Evolutionary conservation across 441 rosid genomes (phyloP).

Genomic region (Croton setiger): DNA sequence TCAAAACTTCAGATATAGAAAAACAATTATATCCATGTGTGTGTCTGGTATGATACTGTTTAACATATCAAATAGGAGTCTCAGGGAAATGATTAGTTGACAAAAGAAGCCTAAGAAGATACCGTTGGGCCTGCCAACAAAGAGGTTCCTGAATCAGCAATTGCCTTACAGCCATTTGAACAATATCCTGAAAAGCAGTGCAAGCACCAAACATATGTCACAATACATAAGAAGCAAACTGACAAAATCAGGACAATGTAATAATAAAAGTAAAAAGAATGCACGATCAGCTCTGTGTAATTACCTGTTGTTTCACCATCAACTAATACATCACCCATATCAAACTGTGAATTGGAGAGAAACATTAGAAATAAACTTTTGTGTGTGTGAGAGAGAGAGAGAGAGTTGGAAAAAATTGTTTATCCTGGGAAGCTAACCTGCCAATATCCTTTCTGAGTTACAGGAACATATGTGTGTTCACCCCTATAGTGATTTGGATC

Average conservation of each 20-base stretch:
- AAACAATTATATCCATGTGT: neutral
- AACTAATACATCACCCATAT: conserved; percentile 59
- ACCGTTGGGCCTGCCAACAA: conserved; percentile 82
- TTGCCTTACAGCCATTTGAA: conserved; percentile 60
- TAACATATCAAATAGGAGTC: neutral
- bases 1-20: conserved; percentile 1
- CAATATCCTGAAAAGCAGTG: conserved; percentile 58
- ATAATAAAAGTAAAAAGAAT: neutral
- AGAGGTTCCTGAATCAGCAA: conserved; percentile 89
- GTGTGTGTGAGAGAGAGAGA: neutral
- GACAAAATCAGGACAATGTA: neutral
- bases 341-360: conserved; percentile 36
- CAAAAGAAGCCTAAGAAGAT: conserved; percentile 13
- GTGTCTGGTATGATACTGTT: neutral
- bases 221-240: conserved; percentile 15
- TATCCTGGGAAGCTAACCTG: conserved; percentile 45
- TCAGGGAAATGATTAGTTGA: neutral
- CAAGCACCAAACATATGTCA: conserved; percentile 10
- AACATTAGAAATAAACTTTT: neutral
- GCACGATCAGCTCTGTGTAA: neutral
- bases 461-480: conserved; percentile 71
- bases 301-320: conserved; percentile 66
- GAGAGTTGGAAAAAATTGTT: neutral
- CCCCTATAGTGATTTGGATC: conserved; percentile 74
- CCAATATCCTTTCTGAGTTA: conserved; percentile 77